Evolutionary conservation across 306 rosid species (phyloP).

Genomic region (Trifolium dubium): DNA sequence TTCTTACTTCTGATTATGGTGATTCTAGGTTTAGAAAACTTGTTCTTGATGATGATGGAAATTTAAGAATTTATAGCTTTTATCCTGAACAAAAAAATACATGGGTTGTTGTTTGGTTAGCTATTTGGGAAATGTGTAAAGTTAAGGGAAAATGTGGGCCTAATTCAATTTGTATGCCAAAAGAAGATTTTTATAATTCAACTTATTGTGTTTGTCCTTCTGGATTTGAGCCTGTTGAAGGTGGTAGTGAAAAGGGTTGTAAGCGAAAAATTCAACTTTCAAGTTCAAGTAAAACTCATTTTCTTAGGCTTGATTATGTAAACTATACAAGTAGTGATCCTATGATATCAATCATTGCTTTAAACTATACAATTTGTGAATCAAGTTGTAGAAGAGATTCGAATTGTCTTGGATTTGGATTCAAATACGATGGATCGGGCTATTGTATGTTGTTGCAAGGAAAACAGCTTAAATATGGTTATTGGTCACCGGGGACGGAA

Average conservation of each 20-base stretch:
- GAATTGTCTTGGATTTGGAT: constrained; percentile 63
- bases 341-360: neutral
- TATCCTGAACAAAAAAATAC: constrained; percentile 8
- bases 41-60: constrained; percentile 74
- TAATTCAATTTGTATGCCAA: constrained; percentile 61
- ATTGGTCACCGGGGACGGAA: constrained; percentile 81
- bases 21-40: constrained; percentile 46
- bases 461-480: constrained; percentile 53
- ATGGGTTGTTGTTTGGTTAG: constrained; percentile 77
- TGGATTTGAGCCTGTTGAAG: constrained; percentile 46
- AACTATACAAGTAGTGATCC: constrained; percentile 50
- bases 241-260: constrained; percentile 54
- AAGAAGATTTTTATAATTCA: constrained; percentile 38
- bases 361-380: constrained; percentile 55
- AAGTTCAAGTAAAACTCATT: constrained; percentile 36
- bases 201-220: constrained; percentile 70
- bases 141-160: constrained; percentile 68
- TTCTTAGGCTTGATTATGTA: constrained; percentile 71
- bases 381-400: constrained; percentile 39
- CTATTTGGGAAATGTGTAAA: constrained; percentile 49
- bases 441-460: constrained; percentile 47
- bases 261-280: constrained; percentile 42
- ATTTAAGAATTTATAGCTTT: constrained; percentile 67
- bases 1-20: constrained; percentile 62
- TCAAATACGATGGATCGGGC: constrained; percentile 64